phyloP scores from a whole-genome alignment of 2,329 filamentous ascomycete genomes.

The Chrysosporium queenslandicum region DNA sequence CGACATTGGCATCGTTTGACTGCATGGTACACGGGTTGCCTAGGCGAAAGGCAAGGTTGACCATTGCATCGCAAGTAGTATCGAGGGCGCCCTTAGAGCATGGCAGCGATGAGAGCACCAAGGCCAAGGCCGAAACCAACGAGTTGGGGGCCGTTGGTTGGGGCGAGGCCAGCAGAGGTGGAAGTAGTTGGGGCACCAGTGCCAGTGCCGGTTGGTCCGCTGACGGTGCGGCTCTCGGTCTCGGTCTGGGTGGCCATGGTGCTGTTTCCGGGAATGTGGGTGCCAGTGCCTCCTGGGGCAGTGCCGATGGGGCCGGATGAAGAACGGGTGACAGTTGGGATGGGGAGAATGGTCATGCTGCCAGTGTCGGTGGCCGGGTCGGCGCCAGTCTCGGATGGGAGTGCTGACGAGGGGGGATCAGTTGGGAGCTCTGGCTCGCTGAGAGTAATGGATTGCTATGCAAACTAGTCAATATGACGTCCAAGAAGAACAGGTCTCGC shows the following conservation, averaged over 20 bases:
- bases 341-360: conserved; percentile 11
- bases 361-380: conserved; percentile 1
- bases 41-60: neutral
- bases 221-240: conserved; percentile 12
- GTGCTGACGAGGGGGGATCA: neutral
- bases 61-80: neutral
- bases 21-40: neutral
- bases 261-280: conserved; percentile 10
- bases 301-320: conserved; percentile 6
- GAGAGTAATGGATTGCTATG: conserved; percentile 10
- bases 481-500: conserved; percentile 25
- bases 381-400: neutral
- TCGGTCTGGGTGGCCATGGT: conserved; percentile 2
- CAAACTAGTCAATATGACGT: conserved; percentile 12
- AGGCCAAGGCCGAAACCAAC: conserved; percentile 28
- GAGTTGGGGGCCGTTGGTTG: conserved; percentile 14
- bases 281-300: conserved; percentile 3
- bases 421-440: conserved; percentile 17
- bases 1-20: neutral
- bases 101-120: conserved; percentile 36
- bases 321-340: conserved; percentile 5
- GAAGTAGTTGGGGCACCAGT: conserved; percentile 9
- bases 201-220: conserved; percentile 21
- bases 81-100: conserved; percentile 28
- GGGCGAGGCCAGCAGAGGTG: conserved; percentile 10